phyloP scores from a whole-genome alignment of 2,329 filamentous ascomycete genomes.

The Stagonosporopsis tanaceti region DNA sequence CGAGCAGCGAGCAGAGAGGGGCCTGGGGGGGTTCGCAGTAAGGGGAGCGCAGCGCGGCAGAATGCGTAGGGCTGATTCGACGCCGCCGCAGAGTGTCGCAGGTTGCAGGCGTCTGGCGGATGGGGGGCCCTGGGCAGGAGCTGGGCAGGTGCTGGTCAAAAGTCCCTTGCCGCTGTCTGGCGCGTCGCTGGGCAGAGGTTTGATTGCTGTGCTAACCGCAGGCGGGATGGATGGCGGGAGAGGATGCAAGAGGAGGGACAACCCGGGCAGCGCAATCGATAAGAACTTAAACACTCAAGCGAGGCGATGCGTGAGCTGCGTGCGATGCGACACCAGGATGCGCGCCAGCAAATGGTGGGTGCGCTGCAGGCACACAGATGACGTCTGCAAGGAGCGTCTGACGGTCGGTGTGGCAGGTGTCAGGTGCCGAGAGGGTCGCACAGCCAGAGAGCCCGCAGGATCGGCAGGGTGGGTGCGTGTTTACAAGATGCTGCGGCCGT shows the following conservation, averaged over 20 bases:
- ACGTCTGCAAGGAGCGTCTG: constrained; percentile 16
- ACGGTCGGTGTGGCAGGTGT: constrained; percentile 18
- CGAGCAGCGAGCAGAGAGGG: neutral
- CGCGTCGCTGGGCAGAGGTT: constrained; percentile 6
- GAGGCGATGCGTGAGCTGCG: constrained; percentile 4
- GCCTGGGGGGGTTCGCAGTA: constrained; percentile 5
- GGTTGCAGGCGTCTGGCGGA: constrained; percentile 23
- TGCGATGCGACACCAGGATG: constrained; percentile 19
- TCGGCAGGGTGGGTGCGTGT: neutral
- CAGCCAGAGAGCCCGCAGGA: constrained; percentile 8
- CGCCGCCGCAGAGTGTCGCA: constrained; percentile 29
- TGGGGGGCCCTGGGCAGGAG: constrained; percentile 17
- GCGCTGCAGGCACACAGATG: constrained; percentile 15
- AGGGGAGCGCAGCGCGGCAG: constrained; percentile 21
- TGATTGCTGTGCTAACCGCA: constrained; percentile 20
- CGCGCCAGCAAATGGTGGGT: constrained; percentile 15
- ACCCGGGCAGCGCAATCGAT: constrained; percentile 17
- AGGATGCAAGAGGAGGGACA: constrained; percentile 16
- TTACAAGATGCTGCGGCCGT: neutral
- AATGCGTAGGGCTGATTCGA: constrained; percentile 34
- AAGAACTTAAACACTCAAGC: constrained; percentile 13
- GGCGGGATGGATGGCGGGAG: constrained; percentile 17
- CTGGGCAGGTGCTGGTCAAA: constrained; percentile 17
- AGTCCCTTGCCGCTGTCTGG: constrained; percentile 21
- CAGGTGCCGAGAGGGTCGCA: constrained; percentile 13